These are phyloP conservation scores for Bruguiera sexangula DNA, from an alignment of 345 rosid species.

Conservation along the genomic window DNA sequence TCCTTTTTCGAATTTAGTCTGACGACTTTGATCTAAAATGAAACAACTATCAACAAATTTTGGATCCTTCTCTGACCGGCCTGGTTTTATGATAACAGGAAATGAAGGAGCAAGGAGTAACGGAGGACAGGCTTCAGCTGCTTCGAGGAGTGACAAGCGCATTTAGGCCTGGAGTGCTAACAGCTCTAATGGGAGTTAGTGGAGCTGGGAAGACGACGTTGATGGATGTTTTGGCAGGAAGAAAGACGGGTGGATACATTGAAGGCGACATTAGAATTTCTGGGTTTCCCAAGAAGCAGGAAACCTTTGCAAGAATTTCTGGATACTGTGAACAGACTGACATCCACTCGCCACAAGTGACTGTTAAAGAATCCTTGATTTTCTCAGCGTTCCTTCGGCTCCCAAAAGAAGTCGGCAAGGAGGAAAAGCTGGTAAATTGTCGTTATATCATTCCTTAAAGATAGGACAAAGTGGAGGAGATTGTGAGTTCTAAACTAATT, in stretches of 20 bases:
- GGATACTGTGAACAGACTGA: slow-evolving; percentile 64
- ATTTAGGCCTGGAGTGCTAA: slow-evolving; percentile 62
- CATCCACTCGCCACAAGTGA: slow-evolving; percentile 58
- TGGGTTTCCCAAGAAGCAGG: slow-evolving; percentile 54
- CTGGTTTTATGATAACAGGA: slow-evolving; percentile 32
- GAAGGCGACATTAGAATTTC: slow-evolving; percentile 51
- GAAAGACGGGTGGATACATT: slow-evolving; percentile 49
- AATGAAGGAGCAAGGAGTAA: slow-evolving; percentile 34
- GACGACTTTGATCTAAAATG: no score
- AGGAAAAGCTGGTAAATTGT: slow-evolving; percentile 15
- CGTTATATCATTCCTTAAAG: neutral
- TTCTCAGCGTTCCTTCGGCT: slow-evolving; percentile 44
- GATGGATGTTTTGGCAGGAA: slow-evolving; percentile 65
- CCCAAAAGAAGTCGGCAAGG: slow-evolving; percentile 23
- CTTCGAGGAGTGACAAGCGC: slow-evolving; percentile 49
- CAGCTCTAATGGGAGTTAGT: slow-evolving; percentile 66
- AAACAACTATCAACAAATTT: slow-evolving; percentile 1
- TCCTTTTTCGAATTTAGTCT: no score
- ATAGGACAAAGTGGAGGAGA: neutral
- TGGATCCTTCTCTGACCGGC: neutral
- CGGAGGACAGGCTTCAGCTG: slow-evolving; percentile 48
- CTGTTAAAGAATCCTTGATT: slow-evolving; percentile 47
- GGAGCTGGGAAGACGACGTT: slow-evolving; percentile 80
- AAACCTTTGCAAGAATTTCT: slow-evolving; percentile 56
- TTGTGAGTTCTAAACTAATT: neutral